A percentile compares a stretch with the other conserved stretches of the same genome.
These are phyloP conservation scores for Pouteria campechiana DNA, from an alignment of 179 eudicot species.

Conservation along the genomic window DNA sequence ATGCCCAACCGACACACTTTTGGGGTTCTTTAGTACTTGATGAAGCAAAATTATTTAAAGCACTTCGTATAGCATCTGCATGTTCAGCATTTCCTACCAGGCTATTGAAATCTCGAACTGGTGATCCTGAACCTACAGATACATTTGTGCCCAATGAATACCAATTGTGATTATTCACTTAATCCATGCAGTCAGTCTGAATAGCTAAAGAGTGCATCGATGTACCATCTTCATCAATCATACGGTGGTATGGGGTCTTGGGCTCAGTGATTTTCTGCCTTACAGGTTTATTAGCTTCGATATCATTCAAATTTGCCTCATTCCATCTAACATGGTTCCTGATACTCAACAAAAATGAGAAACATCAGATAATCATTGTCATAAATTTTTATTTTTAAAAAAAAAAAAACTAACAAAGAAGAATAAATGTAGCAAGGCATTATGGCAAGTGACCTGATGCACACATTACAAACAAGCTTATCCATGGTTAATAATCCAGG, in stretches of 20 bases:
- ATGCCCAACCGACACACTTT: conserved; percentile 48
- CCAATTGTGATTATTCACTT: too few relatives aligned
- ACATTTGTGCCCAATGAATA: too few relatives aligned
- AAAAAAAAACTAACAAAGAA: too few relatives aligned
- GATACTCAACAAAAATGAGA: conserved; percentile 16
- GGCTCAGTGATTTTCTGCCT: conserved; percentile 99
- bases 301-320: conserved; percentile 73
- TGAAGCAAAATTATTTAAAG: conserved; percentile 53
- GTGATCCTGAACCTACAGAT: too few relatives aligned
- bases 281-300: conserved; percentile 91
- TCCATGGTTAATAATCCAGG: too few relatives aligned
- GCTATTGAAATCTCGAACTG: too few relatives aligned
- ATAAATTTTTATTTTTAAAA: too few relatives aligned
- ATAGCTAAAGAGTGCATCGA: not conserved
- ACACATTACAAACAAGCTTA: too few relatives aligned
- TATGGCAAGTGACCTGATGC: too few relatives aligned
- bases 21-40: conserved; percentile 28
- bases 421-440: too few relatives aligned
- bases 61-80: conserved; percentile 51
- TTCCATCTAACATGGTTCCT: conserved; percentile 78
- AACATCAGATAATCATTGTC: too few relatives aligned
- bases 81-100: conserved; percentile 35
- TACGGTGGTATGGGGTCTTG: conserved; percentile 91
- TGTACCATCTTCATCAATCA: conserved; percentile 77
- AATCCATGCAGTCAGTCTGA: too few relatives aligned